A percentile compares a stretch with the other conserved stretches of the same genome.
phyloP scores from a whole-genome alignment of 1,139 yeast genomes.

The Chernovozyma aurita region DNA sequence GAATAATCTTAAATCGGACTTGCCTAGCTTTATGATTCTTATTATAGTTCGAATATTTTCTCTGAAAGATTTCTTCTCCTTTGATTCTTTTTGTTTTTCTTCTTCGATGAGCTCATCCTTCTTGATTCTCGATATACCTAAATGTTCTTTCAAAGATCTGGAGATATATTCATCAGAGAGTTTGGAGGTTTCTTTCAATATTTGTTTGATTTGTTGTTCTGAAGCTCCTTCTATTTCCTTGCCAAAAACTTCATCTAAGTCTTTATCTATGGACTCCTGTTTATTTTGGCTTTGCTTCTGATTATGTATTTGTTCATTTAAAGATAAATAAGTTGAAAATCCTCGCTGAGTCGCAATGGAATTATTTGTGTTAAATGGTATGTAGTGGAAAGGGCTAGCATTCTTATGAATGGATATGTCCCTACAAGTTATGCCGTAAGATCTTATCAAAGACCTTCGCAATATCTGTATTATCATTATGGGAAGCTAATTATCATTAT shows the following conservation, averaged over 20 bases:
- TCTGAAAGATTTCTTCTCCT: constrained; percentile 24
- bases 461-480: constrained; percentile 1
- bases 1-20: constrained; percentile 37
- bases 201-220: not conserved
- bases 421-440: not conserved
- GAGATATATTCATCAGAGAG: constrained; percentile 8
- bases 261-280: not conserved
- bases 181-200: constrained; percentile 4
- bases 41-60: constrained; percentile 34
- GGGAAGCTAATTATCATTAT: not conserved
- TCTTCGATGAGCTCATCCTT: constrained; percentile 29
- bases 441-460: constrained; percentile 3
- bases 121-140: constrained; percentile 25
- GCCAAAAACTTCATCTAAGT: not conserved
- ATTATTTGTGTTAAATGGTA: not conserved
- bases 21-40: constrained; percentile 36
- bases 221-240: not conserved
- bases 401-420: not conserved
- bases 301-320: not conserved
- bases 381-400: not conserved
- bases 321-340: no score
- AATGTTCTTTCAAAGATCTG: constrained; percentile 23
- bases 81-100: constrained; percentile 26
- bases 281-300: not conserved
- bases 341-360: not conserved